Conservation (phyloP, 345 rosid genomes). For the Aethionema arabicum region DNA sequence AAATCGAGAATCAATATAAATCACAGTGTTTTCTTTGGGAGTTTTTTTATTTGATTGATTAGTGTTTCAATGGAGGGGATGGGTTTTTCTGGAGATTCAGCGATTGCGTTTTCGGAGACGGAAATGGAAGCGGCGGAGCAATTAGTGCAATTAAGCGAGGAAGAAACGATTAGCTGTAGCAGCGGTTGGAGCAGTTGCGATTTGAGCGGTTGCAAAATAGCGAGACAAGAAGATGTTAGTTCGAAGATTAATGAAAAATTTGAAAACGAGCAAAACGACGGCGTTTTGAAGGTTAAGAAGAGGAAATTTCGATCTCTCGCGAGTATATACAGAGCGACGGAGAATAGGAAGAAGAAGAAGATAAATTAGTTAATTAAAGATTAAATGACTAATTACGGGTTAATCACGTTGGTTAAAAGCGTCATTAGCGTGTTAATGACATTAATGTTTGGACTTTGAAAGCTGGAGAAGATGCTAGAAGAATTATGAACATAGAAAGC, state of each 20-base stretch:
- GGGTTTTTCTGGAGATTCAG: conserved; percentile 14
- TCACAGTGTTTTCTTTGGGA: neutral
- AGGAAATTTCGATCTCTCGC: conserved; percentile 30
- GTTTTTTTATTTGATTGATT: neutral
- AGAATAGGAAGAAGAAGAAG: conserved; percentile 19
- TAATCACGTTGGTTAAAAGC: conserved; percentile 18
- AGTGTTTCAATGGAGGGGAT: conserved; percentile 4
- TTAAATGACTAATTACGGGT: conserved; percentile 7
- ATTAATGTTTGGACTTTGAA: neutral
- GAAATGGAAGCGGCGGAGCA: conserved; percentile 35
- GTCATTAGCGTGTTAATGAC: neutral
- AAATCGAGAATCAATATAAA: neutral
- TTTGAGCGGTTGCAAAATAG: conserved; percentile 4
- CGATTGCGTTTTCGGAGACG: conserved; percentile 21
- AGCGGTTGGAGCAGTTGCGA: conserved; percentile 22
- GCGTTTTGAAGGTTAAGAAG: conserved; percentile 7
- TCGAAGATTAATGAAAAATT: neutral
- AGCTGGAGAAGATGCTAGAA: conserved; percentile 14
- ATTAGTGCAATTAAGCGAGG: conserved; percentile 33
- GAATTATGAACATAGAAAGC: neutral
- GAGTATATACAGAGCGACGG: conserved; percentile 27
- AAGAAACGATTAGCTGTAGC: conserved; percentile 33
- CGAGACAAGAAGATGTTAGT: conserved; percentile 25
- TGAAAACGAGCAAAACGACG: conserved; percentile 15
- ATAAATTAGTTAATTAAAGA: conserved; percentile 4